These are phyloP conservation scores for Metschnikowia colocasiae DNA, from an alignment of 805 yeast species.

Conservation along the genomic window DNA sequence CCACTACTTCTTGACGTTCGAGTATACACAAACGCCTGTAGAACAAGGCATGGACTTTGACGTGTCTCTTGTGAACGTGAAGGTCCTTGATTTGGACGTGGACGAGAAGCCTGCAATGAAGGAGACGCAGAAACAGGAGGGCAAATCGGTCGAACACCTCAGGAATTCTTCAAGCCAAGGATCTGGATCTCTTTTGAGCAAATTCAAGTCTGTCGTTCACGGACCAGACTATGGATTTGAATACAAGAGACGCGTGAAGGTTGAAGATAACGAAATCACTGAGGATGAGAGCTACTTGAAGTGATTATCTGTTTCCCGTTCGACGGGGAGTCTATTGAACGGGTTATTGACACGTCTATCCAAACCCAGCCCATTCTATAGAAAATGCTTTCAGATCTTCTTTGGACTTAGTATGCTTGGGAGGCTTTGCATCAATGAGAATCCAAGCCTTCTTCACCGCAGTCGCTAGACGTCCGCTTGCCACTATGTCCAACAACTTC, in stretches of 20 bases:
- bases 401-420: slow-evolving; percentile 12
- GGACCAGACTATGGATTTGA: slow-evolving; percentile 13
- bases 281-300: slow-evolving; percentile 8
- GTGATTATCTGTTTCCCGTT: background rate
- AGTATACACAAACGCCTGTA: slow-evolving; percentile 13
- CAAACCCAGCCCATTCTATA: slow-evolving; percentile 96
- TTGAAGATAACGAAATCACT: slow-evolving; percentile 30
- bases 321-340: no score
- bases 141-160: slow-evolving; percentile 41
- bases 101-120: slow-evolving; percentile 20
- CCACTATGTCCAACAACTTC: slow-evolving; percentile 56
- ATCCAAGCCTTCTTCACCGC: slow-evolving; percentile 87
- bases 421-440: slow-evolving; percentile 35
- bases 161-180: slow-evolving; percentile 48
- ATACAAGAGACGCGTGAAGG: slow-evolving; percentile 32
- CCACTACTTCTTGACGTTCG: slow-evolving; percentile 29
- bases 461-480: slow-evolving; percentile 90
- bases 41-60: slow-evolving; percentile 24
- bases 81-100: slow-evolving; percentile 17
- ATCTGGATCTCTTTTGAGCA: slow-evolving; percentile 35
- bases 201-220: slow-evolving; percentile 22
- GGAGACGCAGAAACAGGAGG: slow-evolving; percentile 36
- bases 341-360: slow-evolving; percentile 25
- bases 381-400: slow-evolving; percentile 49
- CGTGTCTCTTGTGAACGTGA: slow-evolving; percentile 25